These are phyloP conservation scores for Theobroma grandiflorum DNA, from an alignment of 441 rosid species.

Conservation along the genomic window DNA sequence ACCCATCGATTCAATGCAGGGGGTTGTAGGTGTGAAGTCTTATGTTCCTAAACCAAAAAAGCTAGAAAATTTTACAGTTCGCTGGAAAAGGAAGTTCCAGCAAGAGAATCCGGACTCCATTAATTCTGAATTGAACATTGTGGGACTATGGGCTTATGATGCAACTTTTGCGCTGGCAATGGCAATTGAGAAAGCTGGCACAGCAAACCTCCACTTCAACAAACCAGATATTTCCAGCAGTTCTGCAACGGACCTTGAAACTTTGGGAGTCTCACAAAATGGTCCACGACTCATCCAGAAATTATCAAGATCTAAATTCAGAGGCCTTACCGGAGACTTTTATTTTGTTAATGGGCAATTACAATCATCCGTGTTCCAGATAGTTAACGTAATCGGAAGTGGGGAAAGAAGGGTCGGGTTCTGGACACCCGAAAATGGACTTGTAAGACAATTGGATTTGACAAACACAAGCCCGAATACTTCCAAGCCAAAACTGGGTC, in stretches of 20 bases:
- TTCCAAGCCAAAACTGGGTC: constrained; percentile 45
- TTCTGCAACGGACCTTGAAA: constrained; percentile 38
- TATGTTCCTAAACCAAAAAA: constrained; percentile 39
- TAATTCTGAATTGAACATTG: constrained; percentile 36
- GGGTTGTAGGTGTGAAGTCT: constrained; percentile 55
- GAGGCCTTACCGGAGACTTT: constrained; percentile 60
- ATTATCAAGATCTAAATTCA: constrained; percentile 39
- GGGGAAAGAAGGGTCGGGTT: constrained; percentile 52
- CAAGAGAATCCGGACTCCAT: constrained; percentile 30
- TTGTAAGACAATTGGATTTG: constrained; percentile 35
- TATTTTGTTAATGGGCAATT: constrained; percentile 45
- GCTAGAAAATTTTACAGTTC: constrained; percentile 32
- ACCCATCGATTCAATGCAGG: constrained; percentile 47
- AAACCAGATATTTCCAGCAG: neutral
- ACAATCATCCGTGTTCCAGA: constrained; percentile 39
- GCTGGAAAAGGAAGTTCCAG: constrained; percentile 48
- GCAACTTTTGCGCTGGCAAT: constrained; percentile 56
- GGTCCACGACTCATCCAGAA: constrained; percentile 47
- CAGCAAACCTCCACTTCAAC: constrained; percentile 25
- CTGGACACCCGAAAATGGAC: constrained; percentile 53
- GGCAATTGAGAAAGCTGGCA: constrained; percentile 62
- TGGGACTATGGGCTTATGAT: constrained; percentile 69
- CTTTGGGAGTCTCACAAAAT: constrained; percentile 48
- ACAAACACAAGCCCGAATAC: constrained; percentile 16
- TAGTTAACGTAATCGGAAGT: constrained; percentile 52